Conservation (phyloP, 1,284 basidiomycete genomes). For the Amylostereum areolatum region DNA sequence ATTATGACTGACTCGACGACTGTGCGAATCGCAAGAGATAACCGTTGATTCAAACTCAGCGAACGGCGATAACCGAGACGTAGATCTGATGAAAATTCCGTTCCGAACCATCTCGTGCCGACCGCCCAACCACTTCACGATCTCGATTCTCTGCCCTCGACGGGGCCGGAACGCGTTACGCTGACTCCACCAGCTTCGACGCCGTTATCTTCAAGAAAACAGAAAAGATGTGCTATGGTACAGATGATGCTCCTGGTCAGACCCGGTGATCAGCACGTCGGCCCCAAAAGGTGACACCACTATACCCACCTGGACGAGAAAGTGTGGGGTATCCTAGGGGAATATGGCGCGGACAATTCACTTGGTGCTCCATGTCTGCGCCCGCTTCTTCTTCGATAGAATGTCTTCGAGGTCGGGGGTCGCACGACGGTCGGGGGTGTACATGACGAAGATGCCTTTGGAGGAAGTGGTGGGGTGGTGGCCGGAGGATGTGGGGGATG, state of each 20-base stretch:
- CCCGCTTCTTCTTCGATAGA: conserved; percentile 41
- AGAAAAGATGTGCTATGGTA: background rate
- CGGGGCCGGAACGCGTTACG: no score
- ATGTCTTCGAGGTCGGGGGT: conserved; percentile 50
- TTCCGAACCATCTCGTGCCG: no score
- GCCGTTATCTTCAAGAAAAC: background rate
- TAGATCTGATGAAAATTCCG: no score
- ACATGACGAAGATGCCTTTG: conserved; percentile 10
- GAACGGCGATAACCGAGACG: no score
- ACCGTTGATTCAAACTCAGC: background rate
- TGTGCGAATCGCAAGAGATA: background rate
- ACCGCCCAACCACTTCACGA: no score
- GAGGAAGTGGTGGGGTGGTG: conserved; percentile 2
- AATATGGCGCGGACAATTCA: background rate
- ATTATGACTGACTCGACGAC: background rate
- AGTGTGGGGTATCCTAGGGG: background rate
- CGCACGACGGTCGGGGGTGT: conserved; percentile 13
- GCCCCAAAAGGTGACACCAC: no score
- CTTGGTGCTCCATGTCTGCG: conserved; percentile 24
- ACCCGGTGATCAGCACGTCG: background rate
- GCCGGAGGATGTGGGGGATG: conserved; percentile 9
- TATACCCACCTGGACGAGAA: background rate
- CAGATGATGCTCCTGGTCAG: background rate
- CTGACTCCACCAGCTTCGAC: background rate
- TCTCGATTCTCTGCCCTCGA: no score